phyloP scores from a whole-genome alignment of 192 early-diverging fungal species.

The Podochytrium sp. region DNA sequence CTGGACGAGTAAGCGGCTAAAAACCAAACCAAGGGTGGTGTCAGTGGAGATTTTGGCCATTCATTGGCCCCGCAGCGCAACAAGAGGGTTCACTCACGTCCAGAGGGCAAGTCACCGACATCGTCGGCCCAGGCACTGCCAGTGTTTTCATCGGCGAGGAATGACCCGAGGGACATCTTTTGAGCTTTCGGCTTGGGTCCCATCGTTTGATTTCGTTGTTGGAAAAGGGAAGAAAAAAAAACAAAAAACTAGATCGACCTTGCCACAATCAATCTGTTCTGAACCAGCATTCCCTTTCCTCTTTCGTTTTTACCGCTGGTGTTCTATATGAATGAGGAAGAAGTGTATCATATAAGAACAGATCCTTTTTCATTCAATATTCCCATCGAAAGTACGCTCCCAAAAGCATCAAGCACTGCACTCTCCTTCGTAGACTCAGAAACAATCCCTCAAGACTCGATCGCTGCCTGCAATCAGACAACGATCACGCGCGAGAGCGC shows the following conservation, averaged over 20 bases:
- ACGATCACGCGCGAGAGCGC: no score
- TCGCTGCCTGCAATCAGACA: no score
- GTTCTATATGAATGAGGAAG: no score
- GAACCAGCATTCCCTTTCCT: no score
- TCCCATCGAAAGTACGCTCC: no score
- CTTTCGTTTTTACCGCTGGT: no score
- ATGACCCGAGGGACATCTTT: slow-evolving; percentile 87
- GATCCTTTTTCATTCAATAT: no score
- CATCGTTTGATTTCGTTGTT: slow-evolving; percentile 2
- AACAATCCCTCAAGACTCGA: no score
- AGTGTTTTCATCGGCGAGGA: slow-evolving; percentile 62
- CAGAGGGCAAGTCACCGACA: slow-evolving; percentile 83
- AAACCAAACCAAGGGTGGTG: background rate
- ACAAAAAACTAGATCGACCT: background rate
- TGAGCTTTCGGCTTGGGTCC: slow-evolving; percentile 68
- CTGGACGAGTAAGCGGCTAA: background rate
- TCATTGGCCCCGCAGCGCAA: background rate
- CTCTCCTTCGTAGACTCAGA: no score
- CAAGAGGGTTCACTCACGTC: slow-evolving; percentile 60
- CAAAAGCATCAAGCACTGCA: no score
- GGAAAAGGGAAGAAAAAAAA: background rate
- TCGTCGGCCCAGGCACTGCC: slow-evolving; percentile 91
- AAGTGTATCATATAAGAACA: no score
- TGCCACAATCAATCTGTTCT: no score
- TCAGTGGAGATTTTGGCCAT: background rate